Conservation (phyloP, 164 flowering plant species). For the Sextonia rubra region DNA sequence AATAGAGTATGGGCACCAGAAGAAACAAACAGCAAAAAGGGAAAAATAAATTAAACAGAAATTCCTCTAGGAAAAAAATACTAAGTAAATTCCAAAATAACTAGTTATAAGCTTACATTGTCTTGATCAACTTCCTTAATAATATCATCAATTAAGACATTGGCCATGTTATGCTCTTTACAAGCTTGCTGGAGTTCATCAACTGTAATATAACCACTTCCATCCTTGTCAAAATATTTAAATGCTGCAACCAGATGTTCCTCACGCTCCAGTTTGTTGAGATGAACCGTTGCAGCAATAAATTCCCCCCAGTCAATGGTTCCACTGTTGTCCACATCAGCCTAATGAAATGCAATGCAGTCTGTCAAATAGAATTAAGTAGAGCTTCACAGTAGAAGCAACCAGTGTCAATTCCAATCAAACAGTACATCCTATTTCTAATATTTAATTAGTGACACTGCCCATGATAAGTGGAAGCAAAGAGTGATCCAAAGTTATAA, state of each 20-base stretch:
- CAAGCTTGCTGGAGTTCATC: constrained; percentile 98
- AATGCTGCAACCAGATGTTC: constrained; percentile 96
- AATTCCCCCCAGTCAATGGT: constrained; percentile 97
- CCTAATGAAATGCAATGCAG: constrained; percentile 37
- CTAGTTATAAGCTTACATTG: constrained; percentile 38
- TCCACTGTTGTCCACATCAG: constrained; percentile 98
- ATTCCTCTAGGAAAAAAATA: too few species aligned
- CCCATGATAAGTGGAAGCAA: too few species aligned
- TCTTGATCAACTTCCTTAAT: constrained; percentile 98
- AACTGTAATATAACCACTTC: constrained; percentile 91
- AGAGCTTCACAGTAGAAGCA: background rate
- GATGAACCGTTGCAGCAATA: constrained; percentile 92
- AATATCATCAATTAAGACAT: constrained; percentile 76
- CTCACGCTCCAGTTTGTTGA: constrained; percentile 95
- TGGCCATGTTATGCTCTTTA: constrained; percentile 82
- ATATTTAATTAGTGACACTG: too few species aligned
- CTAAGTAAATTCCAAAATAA: too few species aligned
- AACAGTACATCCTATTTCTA: too few species aligned
- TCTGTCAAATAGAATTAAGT: constrained; percentile 5
- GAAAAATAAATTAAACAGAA: too few species aligned
- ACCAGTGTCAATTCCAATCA: background rate
- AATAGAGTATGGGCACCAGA: background rate
- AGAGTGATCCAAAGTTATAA: too few species aligned
- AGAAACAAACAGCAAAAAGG: background rate
- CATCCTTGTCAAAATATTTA: constrained; percentile 92